phyloP scores from a whole-genome alignment of 2,329 filamentous ascomycete species.

The Aspergillus candidus region DNA sequence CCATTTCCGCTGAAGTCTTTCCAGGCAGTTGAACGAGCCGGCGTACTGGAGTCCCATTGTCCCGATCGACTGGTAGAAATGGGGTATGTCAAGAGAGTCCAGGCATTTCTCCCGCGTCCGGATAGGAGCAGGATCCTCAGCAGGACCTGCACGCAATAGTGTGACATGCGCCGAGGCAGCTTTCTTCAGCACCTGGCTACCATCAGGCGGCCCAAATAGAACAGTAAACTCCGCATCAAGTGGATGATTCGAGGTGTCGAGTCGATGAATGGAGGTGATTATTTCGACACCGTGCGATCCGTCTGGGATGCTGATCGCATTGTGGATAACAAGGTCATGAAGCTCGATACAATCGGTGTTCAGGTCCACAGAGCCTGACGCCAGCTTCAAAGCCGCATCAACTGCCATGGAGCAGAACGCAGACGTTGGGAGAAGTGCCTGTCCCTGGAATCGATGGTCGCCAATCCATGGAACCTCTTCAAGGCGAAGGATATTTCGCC shows the following conservation, averaged over 20 bases:
- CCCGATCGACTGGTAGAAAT: background rate
- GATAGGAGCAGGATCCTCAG: background rate
- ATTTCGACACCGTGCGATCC: background rate
- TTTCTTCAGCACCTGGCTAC: background rate
- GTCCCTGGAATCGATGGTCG: background rate
- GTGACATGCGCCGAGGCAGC: background rate
- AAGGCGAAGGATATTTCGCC: background rate
- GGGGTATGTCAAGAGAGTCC: background rate
- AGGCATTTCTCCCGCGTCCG: background rate
- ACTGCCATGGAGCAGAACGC: background rate
- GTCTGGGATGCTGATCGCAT: background rate
- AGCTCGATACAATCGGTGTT: background rate
- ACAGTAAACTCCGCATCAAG: background rate
- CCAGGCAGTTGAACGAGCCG: background rate
- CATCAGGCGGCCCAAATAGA: background rate
- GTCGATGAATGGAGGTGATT: background rate
- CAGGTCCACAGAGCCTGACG: background rate
- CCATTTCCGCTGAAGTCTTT: background rate
- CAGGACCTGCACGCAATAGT: background rate
- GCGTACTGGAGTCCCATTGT: background rate
- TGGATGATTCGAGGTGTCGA: background rate
- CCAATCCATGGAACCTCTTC: constrained; percentile 1
- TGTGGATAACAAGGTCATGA: background rate
- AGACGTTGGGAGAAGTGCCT: background rate
- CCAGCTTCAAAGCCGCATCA: background rate